Base-by-base conservation (phyloP, 2,329 filamentous ascomycete species). In the Ophiostoma novo-ulmi region DNA sequence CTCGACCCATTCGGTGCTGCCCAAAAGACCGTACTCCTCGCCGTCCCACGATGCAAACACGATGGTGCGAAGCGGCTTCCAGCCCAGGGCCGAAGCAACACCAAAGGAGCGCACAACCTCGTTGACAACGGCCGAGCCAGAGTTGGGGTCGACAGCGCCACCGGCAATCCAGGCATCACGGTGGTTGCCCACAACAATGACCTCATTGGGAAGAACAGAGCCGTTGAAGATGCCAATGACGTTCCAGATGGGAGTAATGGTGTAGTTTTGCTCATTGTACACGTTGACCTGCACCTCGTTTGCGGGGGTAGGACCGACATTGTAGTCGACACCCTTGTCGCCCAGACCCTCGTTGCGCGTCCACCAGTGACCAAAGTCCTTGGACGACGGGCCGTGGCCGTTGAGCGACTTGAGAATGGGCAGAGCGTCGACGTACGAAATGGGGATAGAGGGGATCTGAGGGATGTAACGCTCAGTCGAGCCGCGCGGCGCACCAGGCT, bases 221-320 rank as follows among this genome's bases (percentile, higher is more conserved):
- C 94, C 95, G 76, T 97, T 97, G 78, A 99, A 92, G 65, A 95
- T 84, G 64, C 94, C 94, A 74, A 98, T 94, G 2, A 95, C 92
- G 77, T 99, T 91, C 93, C 93, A 97, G 69, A 94, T 82, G 4
- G 91, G 91, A 0, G 91, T 95, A 0, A 87, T 94, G 17, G 88
- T 87, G 76, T 97, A 95, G 65, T 93, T 87, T 80, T 96, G 92
- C 76, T 93, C 83, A 76, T 94, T 97, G 76, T 86, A 84, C 58
- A 92, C 84, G 77, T 93, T 92, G 70, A 95, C 81, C 0, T 88
- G 87, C 26, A 69, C 70, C 1, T 94, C 77, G 69, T 87, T 80
- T 20, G 91, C 87, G 0, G 94, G 92, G 0, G 92, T 90, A 0
- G 93, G 93, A 0, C 93, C 93, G 71, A 97, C 87, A 78, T 93